Base-by-base conservation (phyloP, 2,329 filamentous ascomycete species). In the Apiospora kogelbergensis region DNA sequence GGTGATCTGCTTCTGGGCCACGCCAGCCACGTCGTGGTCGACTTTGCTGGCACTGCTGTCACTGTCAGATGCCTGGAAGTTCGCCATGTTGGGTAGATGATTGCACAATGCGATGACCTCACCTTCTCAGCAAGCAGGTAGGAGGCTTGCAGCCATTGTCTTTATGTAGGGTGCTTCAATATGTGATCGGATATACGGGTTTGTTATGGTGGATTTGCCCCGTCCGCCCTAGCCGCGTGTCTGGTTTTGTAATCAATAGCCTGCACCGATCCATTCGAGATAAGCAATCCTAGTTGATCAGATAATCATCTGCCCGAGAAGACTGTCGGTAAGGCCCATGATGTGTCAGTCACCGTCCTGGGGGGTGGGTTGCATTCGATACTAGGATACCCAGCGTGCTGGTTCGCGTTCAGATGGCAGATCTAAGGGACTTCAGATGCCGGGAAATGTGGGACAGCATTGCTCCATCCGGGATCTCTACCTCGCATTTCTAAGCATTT, bases 1-100 rank as follows among this genome's bases (percentile, higher is more conserved):
- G 1, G 79, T 80, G 41, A 80, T 66, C 42, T 74, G 71, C 68
- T 81, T 81, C 10, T 72, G 74, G 65, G 77, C n/a, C 10, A 24
- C 9, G 22, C 65, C 63, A 3, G 48, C 30, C 2, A 17, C 66
- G 26, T 37, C 41, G n/a, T 44, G 41, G 37, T 65, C 63, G 41
- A 42, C 63, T 44, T 44, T 65, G 63, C 63, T 65, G 63, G 40
- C 37, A 60, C 53, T 60, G 22, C 37, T 44, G 40, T 44, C 63
- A 22, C 63, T 65, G 63, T 65, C 63, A 24, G 63, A 65, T 41
- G 26, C 41, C 63, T 65, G 63, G 40, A 44, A 26, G n/a, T 37
- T n/a, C 37, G 63, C 37, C 63, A 65, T 65, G 6, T 24, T 60
- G 53, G 30, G 30, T 60, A 60, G 17, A 5, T 60, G 30, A 13